Base-by-base conservation (phyloP, 768 basidiomycete genomes). In the Boletus coccyginus region DNA sequence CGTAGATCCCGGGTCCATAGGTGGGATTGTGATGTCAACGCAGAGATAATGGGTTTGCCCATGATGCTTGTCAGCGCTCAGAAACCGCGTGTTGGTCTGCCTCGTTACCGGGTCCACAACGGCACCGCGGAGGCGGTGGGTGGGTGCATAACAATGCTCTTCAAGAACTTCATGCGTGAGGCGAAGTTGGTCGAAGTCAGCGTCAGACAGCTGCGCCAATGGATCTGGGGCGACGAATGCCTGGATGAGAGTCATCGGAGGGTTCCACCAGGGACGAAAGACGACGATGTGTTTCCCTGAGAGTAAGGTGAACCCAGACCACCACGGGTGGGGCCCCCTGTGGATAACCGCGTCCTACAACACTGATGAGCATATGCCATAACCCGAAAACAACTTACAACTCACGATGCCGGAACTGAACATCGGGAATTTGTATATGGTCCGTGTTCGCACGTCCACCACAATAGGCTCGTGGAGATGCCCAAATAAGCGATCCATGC, bases 111-210 rank as follows among this genome's bases (percentile, higher is more conserved):
- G 56, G 40, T 66, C 46, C n/a, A 64, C 16, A n/a, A 59, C 33
- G 27, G 59, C 48, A 42, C 38, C 38, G 19, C 65, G 62, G 36
- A 67, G 56, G 29, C 16, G 41, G 17, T 56, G 55, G 4, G 53
- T 38, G 12, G 64, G 64, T 5, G 32, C 44, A 42, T 46, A 48
- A 21, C 47, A 32, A 33, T 39, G 33, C 19, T 56, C 44, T 24
- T 42, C 41, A 8, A 66, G 55, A 31, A 48, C 38, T 45, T 65
- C 65, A 21, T 66, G 65, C 12, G 66, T 55, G n/a, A 66, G 65
- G 6, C 29, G 53, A 44, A 67, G 59, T 36, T 46, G 57, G 21
- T 21, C 31, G 24, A 7, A 35, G 27, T 49, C 46, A 9, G 24
- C 13, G 14, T 45, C 36, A 21, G 49, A 19, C 24, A 7, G 33